A percentile compares a stretch with the other conserved stretches of the same genome.
Evolutionary conservation across 306 rosid genomes (phyloP).

Genomic region (Acmispon strigosus): DNA sequence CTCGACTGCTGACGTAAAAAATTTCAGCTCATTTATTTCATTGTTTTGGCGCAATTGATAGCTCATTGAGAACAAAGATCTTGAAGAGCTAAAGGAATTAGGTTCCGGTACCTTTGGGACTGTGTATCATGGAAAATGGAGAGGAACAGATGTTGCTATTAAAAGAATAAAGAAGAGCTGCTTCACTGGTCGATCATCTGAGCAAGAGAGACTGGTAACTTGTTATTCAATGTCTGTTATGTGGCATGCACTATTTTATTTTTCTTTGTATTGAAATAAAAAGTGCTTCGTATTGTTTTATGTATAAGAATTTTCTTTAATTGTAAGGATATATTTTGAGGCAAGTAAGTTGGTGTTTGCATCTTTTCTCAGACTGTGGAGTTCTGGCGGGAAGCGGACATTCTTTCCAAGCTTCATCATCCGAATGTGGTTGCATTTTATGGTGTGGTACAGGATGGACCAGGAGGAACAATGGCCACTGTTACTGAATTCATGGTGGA

Average conservation of each 20-base stretch:
- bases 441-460: constrained; percentile 97
- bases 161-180: constrained; percentile 95
- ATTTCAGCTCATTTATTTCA: constrained; percentile 8
- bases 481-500: constrained; percentile 91
- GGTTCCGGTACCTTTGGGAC: constrained; percentile 97
- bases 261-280: constrained; percentile 4
- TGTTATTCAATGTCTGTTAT: constrained; percentile 5
- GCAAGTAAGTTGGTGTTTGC: constrained; percentile 10
- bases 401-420: constrained; percentile 96
- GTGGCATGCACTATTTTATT: background rate
- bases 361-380: constrained; percentile 55
- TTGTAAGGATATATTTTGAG: background rate
- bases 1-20: background rate
- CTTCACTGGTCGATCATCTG: constrained; percentile 81
- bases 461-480: constrained; percentile 86
- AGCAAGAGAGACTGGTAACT: constrained; percentile 86
- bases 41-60: constrained; percentile 40
- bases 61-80: constrained; percentile 85
- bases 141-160: constrained; percentile 93
- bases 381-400: constrained; percentile 97
- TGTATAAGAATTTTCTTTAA: background rate
- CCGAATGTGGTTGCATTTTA: constrained; percentile 96
- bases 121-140: constrained; percentile 95
- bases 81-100: constrained; percentile 79
- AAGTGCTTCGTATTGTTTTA: background rate